phyloP scores from a whole-genome alignment of 495 filamentous ascomycete genomes.

The Neohortaea acidophila region DNA sequence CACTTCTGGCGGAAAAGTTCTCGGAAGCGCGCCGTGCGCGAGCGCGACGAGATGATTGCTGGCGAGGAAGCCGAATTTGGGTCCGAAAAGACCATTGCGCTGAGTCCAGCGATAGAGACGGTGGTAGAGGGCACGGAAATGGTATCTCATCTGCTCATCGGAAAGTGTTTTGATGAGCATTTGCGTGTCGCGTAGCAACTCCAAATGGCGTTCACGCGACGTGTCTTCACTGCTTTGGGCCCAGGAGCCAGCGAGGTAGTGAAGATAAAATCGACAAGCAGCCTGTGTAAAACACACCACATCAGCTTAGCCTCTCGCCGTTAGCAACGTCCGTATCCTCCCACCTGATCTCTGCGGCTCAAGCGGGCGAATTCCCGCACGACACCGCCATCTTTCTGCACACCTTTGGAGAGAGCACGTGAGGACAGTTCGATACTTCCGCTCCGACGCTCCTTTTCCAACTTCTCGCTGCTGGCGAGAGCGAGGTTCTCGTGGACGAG shows the following conservation, averaged over 20 bases:
- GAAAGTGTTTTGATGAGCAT: background rate
- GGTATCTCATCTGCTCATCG: background rate
- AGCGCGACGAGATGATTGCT: background rate
- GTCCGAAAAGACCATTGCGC: background rate
- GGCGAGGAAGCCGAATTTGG: constrained; percentile 1
- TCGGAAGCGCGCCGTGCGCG: background rate
- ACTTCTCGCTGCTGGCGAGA: background rate
- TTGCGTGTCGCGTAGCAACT: background rate
- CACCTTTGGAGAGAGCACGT: background rate
- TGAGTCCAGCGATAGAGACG: background rate
- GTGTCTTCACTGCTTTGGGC: background rate
- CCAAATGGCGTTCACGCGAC: background rate
- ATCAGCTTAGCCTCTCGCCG: background rate
- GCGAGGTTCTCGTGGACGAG: background rate
- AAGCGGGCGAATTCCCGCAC: background rate
- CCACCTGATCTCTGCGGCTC: background rate
- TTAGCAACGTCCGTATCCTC: background rate
- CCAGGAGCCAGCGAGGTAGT: background rate
- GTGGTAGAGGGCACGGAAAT: background rate
- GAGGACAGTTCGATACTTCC: background rate
- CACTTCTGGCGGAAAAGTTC: background rate
- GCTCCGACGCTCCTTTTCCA: background rate
- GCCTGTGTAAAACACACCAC: background rate
- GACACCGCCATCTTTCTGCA: no score
- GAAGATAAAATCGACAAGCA: background rate